These are phyloP conservation scores for Rhodotorula paludigena DNA, from an alignment of 768 basidiomycete species.

Conservation along the genomic window DNA sequence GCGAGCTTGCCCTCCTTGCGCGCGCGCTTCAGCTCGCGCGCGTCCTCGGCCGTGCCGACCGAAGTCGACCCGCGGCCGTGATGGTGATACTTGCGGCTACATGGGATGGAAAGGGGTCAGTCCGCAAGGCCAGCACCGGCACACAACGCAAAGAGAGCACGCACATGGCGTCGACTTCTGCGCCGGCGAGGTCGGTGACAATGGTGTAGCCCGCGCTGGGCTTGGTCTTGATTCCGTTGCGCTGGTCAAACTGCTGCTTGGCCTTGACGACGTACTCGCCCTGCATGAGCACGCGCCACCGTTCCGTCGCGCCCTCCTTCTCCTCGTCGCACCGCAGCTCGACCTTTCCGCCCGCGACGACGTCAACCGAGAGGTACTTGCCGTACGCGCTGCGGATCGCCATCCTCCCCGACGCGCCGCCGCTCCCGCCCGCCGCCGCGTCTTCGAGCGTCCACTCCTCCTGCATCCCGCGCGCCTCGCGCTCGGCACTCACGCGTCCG, in stretches of 20 bases:
- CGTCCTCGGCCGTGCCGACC: conserved; percentile 65
- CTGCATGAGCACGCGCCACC: conserved; percentile 86
- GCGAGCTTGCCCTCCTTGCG: conserved; percentile 47
- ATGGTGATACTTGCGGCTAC: conserved; percentile 64
- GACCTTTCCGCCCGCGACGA: conserved; percentile 74
- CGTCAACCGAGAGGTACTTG: conserved; percentile 77
- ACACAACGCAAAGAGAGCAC: background rate
- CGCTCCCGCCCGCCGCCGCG: conserved; percentile 49
- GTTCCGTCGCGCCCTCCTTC: conserved; percentile 69
- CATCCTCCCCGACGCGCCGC: conserved; percentile 50
- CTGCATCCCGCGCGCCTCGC: conserved; percentile 85
- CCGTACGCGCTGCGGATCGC: conserved; percentile 78
- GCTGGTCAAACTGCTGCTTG: conserved; percentile 63
- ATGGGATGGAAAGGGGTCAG: background rate
- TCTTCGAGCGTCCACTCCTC: conserved; percentile 84
- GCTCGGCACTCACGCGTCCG: conserved; percentile 73
- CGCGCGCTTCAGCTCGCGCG: conserved; percentile 73
- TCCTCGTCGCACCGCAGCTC: conserved; percentile 78
- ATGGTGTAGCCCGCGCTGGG: conserved; percentile 56
- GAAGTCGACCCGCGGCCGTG: conserved; percentile 65
- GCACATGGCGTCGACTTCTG: conserved; percentile 45
- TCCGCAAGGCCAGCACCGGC: too few relatives aligned
- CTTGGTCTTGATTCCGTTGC: conserved; percentile 56
- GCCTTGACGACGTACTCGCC: conserved; percentile 82
- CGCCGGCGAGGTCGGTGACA: conserved; percentile 70